Percentiles rank a stretch among this genome's conserved stretches.
Conservation (phyloP, 2,329 filamentous ascomycete genomes). For the Colletotrichum sansevieriae region DNA sequence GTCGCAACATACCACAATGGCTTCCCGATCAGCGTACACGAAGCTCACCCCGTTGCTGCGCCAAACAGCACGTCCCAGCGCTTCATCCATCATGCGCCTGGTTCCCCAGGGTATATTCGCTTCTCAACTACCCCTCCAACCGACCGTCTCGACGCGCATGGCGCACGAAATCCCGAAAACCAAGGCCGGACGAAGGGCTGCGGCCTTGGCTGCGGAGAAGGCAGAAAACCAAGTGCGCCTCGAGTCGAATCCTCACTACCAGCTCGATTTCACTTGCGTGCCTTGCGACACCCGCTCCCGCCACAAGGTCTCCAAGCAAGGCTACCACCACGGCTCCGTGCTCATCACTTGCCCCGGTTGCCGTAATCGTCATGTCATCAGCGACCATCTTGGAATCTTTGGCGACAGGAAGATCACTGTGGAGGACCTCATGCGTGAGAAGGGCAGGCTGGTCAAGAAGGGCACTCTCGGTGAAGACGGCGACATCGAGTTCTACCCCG, state of each 20-base stretch:
- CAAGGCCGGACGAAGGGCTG: constrained; percentile 18
- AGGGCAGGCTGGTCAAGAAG: constrained; percentile 79
- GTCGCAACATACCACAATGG: constrained; percentile 21
- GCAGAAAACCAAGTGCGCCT: constrained; percentile 42
- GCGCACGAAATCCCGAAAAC: constrained; percentile 47
- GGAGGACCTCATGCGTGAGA: constrained; percentile 82
- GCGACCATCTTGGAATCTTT: constrained; percentile 87
- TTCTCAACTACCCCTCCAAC: constrained; percentile 9
- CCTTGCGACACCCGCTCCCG: constrained; percentile 85
- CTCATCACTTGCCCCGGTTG: constrained; percentile 91
- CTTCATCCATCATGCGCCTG: constrained; percentile 24
- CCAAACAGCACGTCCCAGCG: constrained; percentile 17
- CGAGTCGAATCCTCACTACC: constrained; percentile 76
- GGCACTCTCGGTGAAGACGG: constrained; percentile 80
- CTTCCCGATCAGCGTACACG: constrained; percentile 27
- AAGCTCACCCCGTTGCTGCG: constrained; percentile 36
- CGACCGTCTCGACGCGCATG: constrained; percentile 40
- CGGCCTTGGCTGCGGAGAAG: constrained; percentile 39
- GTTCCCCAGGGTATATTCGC: constrained; percentile 22
- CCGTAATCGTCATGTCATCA: constrained; percentile 89
- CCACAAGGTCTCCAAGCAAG: constrained; percentile 92
- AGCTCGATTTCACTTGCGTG: constrained; percentile 92
- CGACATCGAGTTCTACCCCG: constrained; percentile 94
- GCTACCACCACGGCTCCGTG: constrained; percentile 91
- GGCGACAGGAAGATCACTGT: constrained; percentile 77